A percentile compares a stretch with the other conserved stretches of the same genome.
Conservation (phyloP, 257 asterid species). For the Penstemon barbatus region DNA sequence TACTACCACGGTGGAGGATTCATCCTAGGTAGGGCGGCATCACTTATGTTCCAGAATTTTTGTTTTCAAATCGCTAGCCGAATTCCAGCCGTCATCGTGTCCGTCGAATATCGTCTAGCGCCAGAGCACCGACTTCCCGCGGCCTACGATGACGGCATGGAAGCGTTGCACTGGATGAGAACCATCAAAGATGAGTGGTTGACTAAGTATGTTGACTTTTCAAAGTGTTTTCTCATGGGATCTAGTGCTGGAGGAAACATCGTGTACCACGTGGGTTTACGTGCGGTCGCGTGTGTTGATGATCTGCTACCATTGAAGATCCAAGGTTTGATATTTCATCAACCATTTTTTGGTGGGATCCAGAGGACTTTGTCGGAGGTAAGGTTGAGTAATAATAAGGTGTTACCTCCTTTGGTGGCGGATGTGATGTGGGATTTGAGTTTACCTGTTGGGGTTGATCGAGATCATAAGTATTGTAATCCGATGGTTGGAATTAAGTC, state of each 20-base stretch:
- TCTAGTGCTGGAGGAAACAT: no score
- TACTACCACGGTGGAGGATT: slow-evolving; percentile 56
- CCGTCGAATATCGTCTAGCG: slow-evolving; percentile 54
- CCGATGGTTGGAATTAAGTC: no score
- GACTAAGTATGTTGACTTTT: no score
- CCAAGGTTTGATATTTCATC: no score
- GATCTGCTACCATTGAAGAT: no score
- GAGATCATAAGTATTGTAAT: no score
- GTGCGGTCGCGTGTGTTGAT: no score
- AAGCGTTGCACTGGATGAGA: no score
- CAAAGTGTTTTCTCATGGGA: no score
- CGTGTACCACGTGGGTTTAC: no score
- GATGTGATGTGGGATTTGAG: slow-evolving; percentile 28
- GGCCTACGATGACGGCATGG: slow-evolving; percentile 22
- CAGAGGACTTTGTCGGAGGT: slow-evolving; percentile 24
- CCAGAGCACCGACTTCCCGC: slow-evolving; percentile 52
- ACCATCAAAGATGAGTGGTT: no score
- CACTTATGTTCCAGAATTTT: slow-evolving; percentile 32
- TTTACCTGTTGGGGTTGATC: not conserved
- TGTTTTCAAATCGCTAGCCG: slow-evolving; percentile 35
- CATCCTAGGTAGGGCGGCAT: slow-evolving; percentile 38
- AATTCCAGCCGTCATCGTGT: slow-evolving; percentile 37
- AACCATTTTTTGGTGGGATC: not conserved
- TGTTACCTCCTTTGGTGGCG: not conserved
- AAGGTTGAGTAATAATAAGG: slow-evolving; percentile 9